Base-by-base conservation (phyloP, 495 filamentous ascomycete genomes). In the Penicillium crystallinum region DNA sequence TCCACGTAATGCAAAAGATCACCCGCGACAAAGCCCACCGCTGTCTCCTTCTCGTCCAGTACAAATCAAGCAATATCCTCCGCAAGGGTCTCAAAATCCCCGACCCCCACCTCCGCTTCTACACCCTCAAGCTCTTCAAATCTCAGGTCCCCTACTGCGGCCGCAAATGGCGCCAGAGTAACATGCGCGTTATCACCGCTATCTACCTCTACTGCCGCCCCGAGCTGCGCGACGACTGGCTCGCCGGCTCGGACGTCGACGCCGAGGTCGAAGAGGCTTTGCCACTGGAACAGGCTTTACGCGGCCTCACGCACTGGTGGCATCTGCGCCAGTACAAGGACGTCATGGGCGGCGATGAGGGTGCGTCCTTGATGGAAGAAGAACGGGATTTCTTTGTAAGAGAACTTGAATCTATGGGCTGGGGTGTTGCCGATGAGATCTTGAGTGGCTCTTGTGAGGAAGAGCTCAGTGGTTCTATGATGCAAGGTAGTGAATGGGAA, bases 111-210 rank as follows among this genome's bases (percentile, higher is more conserved):
- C 79, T 98, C 17, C 86, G 95, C 7, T 83, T 92, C 23, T 97
- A 97, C 73, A 95, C 92, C 7, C 83, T 98, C 61, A 98, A 98
- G 64, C 81, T 98, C 0, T 96, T 97, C 83, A 98, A 98, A 68
- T 90, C 88, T 50, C 95, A 97, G 63, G 93, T 97, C 1, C 93
- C 93, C 12, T 98, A 95, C 73, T 97, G 93, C 67, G 92, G 93
- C 17, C 84, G 93, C 12, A 98, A 98, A 72, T 98, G 93, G 93
- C 84, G 93, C 15, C 93, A 98, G 74, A 83, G 84, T 48, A 97
- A 98, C 66, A 98, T 98, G 93, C 86, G 91, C 45, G 91, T 97
- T 57, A 98, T 98, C 65, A 98, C 93, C 0, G 91, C 90, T 17
- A 88, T 97, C 2, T 98, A 96, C 60, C 74, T 98, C 27, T 89